Conservation (phyloP, 129 eudicot genomes). For the Helianthus annuus region HanXRQr2.0-SUNRISE NC_035438.2:15901001-15901500, state of each 20-base stretch:
- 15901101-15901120: constrained; percentile 5
- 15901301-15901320: too few relatives aligned
- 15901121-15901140: constrained; percentile 18
- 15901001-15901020: constrained; percentile 83
- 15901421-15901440: too few relatives aligned
- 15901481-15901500: too few relatives aligned
- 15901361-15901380: not conserved
- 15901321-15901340: not conserved
- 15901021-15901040: constrained; percentile 80
- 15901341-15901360: not conserved
- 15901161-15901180: not conserved
- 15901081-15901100: not conserved
- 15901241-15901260: not conserved
- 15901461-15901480: too few relatives aligned
- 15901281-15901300: constrained; percentile 10
- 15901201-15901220: not conserved
- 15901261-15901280: not conserved
- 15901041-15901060: constrained; percentile 87
- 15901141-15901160: not conserved
- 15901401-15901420: too few relatives aligned
- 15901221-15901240: not conserved
- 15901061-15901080: constrained; percentile 76
- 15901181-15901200: constrained; percentile 1
- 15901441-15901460: too few relatives aligned
- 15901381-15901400: not conserved